Conservation (phyloP, 1,139 yeast genomes). For the Blastobotrys petasosporus region DNA sequence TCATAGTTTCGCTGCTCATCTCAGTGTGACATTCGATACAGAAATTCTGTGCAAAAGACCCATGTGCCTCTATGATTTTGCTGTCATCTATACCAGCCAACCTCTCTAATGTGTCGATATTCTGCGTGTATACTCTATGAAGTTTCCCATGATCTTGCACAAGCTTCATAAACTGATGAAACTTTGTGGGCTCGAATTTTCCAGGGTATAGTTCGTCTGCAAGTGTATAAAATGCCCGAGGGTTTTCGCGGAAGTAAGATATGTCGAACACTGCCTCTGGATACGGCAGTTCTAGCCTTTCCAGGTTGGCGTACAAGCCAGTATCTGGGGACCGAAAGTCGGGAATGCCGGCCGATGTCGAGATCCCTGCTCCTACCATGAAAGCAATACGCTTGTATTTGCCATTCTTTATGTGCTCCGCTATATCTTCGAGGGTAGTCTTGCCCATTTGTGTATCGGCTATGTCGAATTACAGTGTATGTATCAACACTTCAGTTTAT, state of each 20-base stretch:
- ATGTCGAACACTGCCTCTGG: conserved; percentile 96
- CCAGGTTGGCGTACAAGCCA: conserved; percentile 79
- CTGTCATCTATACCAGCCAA: conserved; percentile 68
- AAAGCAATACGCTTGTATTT: conserved; percentile 32
- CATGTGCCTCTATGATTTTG: conserved; percentile 83
- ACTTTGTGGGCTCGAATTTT: conserved; percentile 72
- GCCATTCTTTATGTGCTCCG: conserved; percentile 24
- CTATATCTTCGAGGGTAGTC: conserved; percentile 25
- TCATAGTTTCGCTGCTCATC: conserved; percentile 49
- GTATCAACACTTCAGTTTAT: too few relatives aligned
- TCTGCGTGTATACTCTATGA: conserved; percentile 78
- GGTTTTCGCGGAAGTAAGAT: conserved; percentile 65
- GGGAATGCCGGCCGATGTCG: conserved; percentile 87
- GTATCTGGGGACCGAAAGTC: conserved; percentile 88
- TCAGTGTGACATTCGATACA: conserved; percentile 67
- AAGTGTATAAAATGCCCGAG: conserved; percentile 76
- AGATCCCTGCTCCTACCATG: conserved; percentile 75
- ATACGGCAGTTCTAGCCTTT: conserved; percentile 69
- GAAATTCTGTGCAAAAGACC: conserved; percentile 79
- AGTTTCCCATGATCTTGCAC: conserved; percentile 58
- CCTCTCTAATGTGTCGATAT: conserved; percentile 86
- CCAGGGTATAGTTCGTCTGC: conserved; percentile 88
- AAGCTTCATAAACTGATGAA: conserved; percentile 64
- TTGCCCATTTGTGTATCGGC: too few relatives aligned
- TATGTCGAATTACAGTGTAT: too few relatives aligned